Conservation (phyloP, 352 stramenopile genomes). For the Globisporangium uncinulatum region DNA sequence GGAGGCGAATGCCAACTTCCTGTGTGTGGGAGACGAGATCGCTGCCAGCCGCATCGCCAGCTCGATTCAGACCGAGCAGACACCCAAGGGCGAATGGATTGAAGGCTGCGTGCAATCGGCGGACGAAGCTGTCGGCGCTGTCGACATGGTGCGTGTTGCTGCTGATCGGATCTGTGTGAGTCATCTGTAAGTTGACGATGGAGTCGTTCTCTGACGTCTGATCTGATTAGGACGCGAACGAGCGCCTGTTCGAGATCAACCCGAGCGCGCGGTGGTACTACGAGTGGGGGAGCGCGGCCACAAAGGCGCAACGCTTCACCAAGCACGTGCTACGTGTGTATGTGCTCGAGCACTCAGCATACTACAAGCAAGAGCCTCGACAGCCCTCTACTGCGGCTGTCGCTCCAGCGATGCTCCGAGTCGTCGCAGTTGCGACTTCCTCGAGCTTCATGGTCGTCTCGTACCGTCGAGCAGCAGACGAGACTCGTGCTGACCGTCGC, state of each 20-base stretch:
- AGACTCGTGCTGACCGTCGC: conserved; percentile 33
- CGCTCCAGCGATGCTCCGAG: conserved; percentile 16
- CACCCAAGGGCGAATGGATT: conserved; percentile 63
- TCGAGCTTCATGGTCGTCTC: conserved; percentile 61
- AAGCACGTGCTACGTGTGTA: conserved; percentile 58
- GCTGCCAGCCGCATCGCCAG: conserved; percentile 19
- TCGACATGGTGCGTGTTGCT: background rate
- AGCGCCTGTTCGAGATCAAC: conserved; percentile 55
- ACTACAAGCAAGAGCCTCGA: conserved; percentile 6
- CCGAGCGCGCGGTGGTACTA: conserved; percentile 58
- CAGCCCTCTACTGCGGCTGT: background rate
- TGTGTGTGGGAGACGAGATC: conserved; percentile 24
- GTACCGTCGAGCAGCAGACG: conserved; percentile 45
- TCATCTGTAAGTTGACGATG: background rate
- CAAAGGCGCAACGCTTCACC: conserved; percentile 53
- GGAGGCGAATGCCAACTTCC: conserved; percentile 26
- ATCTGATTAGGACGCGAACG: background rate
- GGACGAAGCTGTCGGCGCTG: background rate
- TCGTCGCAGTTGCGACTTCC: conserved; percentile 38
- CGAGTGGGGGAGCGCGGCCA: conserved; percentile 61
- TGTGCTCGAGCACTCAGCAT: conserved; percentile 27
- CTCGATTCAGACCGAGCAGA: conserved; percentile 52
- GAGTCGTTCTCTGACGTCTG: background rate
- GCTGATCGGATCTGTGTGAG: background rate
- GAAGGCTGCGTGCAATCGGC: conserved; percentile 21